Evolutionary conservation across 2,329 filamentous ascomycete genomes (phyloP).

Genomic region (Clarireedia sp.): DNA sequence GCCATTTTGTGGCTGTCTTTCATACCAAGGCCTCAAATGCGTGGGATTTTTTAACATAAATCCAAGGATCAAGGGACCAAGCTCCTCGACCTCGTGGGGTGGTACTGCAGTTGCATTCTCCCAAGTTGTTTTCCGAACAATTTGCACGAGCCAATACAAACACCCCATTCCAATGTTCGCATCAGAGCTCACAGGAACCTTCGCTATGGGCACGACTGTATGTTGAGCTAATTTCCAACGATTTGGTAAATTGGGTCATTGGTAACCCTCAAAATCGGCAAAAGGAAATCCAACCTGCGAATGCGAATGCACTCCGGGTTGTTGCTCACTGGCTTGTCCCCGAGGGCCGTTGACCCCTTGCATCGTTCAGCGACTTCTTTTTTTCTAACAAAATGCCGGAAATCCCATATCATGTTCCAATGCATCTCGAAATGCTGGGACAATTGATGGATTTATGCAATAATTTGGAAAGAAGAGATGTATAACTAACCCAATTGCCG

Average conservation of each 20-base stretch:
- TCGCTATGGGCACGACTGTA: conserved; percentile 2
- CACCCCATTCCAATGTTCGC: no score
- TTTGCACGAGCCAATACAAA: background rate
- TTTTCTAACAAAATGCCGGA: background rate
- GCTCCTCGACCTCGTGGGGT: background rate
- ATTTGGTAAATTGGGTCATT: no score
- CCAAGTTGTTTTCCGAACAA: background rate
- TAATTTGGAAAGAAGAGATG: background rate
- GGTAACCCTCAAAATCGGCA: no score
- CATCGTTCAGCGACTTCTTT: background rate
- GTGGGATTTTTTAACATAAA: background rate
- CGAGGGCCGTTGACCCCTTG: background rate
- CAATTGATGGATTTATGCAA: conserved; percentile 1
- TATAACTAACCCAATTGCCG: background rate
- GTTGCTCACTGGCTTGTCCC: background rate
- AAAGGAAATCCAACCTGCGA: no score
- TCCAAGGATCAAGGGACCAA: background rate
- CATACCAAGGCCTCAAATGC: background rate
- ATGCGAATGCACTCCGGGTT: no score
- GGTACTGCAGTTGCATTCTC: background rate
- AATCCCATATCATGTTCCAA: background rate
- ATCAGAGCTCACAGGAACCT: background rate
- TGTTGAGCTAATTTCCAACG: no score
- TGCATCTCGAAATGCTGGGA: background rate
- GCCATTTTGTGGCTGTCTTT: background rate